These are phyloP conservation scores for Pulveroboletus sp. DNA, from an alignment of 768 basidiomycete genomes.

Conservation along the genomic window DNA sequence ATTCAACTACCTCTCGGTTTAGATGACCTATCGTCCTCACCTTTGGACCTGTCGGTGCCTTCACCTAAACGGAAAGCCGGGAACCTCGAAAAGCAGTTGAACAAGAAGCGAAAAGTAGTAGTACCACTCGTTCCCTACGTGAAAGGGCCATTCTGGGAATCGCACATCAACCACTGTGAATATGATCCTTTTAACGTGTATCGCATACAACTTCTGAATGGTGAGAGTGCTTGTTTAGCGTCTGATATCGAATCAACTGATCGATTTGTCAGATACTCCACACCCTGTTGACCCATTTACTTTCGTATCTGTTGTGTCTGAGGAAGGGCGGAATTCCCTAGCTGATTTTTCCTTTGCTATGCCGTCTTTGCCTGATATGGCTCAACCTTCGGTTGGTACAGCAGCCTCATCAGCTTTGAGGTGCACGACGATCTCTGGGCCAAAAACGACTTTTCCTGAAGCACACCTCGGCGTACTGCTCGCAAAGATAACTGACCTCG, in stretches of 20 bases:
- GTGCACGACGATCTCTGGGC: slow-evolving; percentile 18
- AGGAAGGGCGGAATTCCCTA: slow-evolving; percentile 28
- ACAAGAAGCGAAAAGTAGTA: slow-evolving; percentile 74
- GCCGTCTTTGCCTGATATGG: slow-evolving; percentile 40
- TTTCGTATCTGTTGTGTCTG: slow-evolving; percentile 50
- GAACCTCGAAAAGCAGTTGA: slow-evolving; percentile 37
- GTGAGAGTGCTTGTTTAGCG: slow-evolving; percentile 37
- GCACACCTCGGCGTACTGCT: slow-evolving; percentile 55
- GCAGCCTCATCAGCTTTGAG: slow-evolving; percentile 23
- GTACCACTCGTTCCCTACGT: slow-evolving; percentile 74
- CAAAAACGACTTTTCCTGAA: slow-evolving; percentile 68
- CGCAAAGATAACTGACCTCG: slow-evolving; percentile 55
- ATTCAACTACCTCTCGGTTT: slow-evolving; percentile 42
- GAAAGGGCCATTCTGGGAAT: slow-evolving; percentile 83
- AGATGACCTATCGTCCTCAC: slow-evolving; percentile 32
- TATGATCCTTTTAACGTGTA: slow-evolving; percentile 71
- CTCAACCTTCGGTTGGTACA: slow-evolving; percentile 20
- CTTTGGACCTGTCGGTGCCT: slow-evolving; percentile 32
- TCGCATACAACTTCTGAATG: slow-evolving; percentile 79
- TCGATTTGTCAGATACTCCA: slow-evolving; percentile 52
- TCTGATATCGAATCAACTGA: slow-evolving; percentile 3
- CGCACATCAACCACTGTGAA: slow-evolving; percentile 56
- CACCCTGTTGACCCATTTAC: slow-evolving; percentile 75
- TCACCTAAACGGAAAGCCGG: slow-evolving; percentile 65
- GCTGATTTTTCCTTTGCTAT: slow-evolving; percentile 40